Percentiles rank a stretch among this genome's conserved stretches.
These are phyloP conservation scores for Gonium pectorale DNA, from an alignment of 139 green algal genomes.

Conservation along the genomic window DNA sequence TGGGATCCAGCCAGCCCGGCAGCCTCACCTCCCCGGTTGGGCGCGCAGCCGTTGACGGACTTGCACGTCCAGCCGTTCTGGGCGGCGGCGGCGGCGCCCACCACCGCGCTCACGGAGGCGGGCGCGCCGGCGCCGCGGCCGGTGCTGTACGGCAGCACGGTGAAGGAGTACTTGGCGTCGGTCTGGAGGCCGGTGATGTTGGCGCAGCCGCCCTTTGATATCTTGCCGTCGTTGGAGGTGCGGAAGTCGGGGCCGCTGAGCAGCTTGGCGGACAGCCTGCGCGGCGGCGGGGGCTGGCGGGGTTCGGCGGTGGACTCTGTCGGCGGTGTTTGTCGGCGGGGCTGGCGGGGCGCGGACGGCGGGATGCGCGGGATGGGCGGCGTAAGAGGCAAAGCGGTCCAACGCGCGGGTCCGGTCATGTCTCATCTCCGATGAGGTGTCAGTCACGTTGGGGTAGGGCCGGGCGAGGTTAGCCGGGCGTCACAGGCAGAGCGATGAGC, in stretches of 20 bases:
- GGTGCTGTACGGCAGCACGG: neutral
- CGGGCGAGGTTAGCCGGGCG: no score
- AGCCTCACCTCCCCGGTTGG: constrained; percentile 1
- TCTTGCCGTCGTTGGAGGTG: constrained; percentile 6
- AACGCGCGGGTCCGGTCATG: no score
- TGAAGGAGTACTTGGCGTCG: constrained; percentile 20
- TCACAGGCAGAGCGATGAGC: no score
- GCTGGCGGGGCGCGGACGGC: no score
- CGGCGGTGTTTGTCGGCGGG: no score
- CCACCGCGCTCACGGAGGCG: constrained; percentile 5
- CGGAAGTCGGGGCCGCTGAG: constrained; percentile 37
- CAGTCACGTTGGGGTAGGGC: no score
- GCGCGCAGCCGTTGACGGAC: constrained; percentile 3
- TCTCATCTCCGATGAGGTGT: no score
- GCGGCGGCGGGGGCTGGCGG: neutral
- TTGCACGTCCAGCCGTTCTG: constrained; percentile 32
- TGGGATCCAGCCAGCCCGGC: no score
- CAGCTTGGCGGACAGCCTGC: neutral
- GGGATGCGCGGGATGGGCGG: no score
- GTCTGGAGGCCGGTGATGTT: constrained; percentile 13
- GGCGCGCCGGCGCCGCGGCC: neutral
- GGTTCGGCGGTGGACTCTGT: neutral
- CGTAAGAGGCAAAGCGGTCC: no score
- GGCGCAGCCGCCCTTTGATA: constrained; percentile 26
- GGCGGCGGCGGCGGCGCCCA: neutral